A percentile compares a stretch with the other conserved stretches of the same genome.
Evolutionary conservation across 164 flowering plant species (phyloP).

Genomic region (Vitis amurensis): DNA sequence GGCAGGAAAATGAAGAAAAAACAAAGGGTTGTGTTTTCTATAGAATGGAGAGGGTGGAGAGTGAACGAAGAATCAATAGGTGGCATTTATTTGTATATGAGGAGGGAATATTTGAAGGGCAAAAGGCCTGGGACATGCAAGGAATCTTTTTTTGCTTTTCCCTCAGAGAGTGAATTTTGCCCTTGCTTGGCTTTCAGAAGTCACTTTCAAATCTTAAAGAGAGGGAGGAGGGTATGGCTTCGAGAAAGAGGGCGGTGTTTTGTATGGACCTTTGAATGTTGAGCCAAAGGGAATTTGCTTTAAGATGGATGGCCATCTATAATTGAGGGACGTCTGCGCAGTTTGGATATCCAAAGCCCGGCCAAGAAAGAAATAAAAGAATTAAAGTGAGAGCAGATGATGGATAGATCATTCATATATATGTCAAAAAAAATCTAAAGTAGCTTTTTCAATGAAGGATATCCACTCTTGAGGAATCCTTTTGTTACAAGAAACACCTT

Average conservation of each 20-base stretch:
- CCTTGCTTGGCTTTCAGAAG: conserved; percentile 12
- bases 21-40: conserved; percentile 14
- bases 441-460: conserved; percentile 41
- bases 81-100: conserved; percentile 43
- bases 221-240: conserved; percentile 10
- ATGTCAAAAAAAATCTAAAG: conserved; percentile 24
- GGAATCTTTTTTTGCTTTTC: conserved; percentile 47
- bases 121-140: conserved; percentile 67
- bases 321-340: conserved; percentile 16
- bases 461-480: conserved; percentile 39
- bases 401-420: conserved; percentile 1
- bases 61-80: conserved; percentile 37
- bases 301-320: conserved; percentile 29
- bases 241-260: conserved; percentile 20
- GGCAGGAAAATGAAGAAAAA: conserved; percentile 5
- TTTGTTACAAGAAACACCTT: conserved; percentile 27
- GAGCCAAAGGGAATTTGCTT: conserved; percentile 45
- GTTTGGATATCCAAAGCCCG: conserved; percentile 47
- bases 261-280: conserved; percentile 18
- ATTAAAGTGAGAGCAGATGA: conserved; percentile 10
- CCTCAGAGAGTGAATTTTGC: not conserved
- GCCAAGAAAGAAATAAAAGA: conserved; percentile 18
- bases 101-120: conserved; percentile 60
- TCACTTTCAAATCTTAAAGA: conserved; percentile 17
- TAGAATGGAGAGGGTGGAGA: conserved; percentile 21